Evolutionary conservation across 1,139 yeast genomes (phyloP).

Genomic region (Taphrina wiesneri): DNA sequence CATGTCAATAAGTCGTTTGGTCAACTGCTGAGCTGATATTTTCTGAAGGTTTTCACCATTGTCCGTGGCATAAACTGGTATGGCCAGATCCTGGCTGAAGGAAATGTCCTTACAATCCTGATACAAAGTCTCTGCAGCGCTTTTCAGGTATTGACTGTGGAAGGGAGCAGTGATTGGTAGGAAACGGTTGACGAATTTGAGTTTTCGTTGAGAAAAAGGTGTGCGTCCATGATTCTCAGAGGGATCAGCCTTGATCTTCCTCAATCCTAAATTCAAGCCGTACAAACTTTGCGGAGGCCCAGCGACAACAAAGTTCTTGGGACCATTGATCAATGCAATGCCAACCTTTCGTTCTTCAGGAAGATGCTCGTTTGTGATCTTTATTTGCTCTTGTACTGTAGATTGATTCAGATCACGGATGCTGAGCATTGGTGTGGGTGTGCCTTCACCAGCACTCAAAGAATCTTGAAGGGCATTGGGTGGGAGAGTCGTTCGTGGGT

Average conservation of each 20-base stretch:
- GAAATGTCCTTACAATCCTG: constrained; percentile 59
- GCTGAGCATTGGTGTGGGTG: constrained; percentile 96
- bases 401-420: constrained; percentile 79
- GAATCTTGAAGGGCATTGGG: constrained; percentile 94
- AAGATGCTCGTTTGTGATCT: constrained; percentile 86
- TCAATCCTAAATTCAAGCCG: constrained; percentile 86
- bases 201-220: constrained; percentile 89
- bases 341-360: constrained; percentile 89
- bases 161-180: constrained; percentile 95
- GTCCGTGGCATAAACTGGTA: constrained; percentile 91
- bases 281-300: constrained; percentile 99
- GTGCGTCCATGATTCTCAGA: constrained; percentile 94
- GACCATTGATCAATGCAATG: constrained; percentile 90
- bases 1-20: constrained; percentile 69
- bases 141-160: constrained; percentile 82
- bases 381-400: constrained; percentile 76
- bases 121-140: constrained; percentile 67
- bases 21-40: constrained; percentile 46
- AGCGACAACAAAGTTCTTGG: constrained; percentile 88
- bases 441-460: constrained; percentile 90
- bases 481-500: constrained; percentile 91
- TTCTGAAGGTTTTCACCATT: constrained; percentile 76
- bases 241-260: constrained; percentile 91
- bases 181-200: constrained; percentile 88
- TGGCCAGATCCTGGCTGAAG: constrained; percentile 57